phyloP scores from a whole-genome alignment of 2,329 filamentous ascomycete species.

The Aspergillus ibericus region DNA sequence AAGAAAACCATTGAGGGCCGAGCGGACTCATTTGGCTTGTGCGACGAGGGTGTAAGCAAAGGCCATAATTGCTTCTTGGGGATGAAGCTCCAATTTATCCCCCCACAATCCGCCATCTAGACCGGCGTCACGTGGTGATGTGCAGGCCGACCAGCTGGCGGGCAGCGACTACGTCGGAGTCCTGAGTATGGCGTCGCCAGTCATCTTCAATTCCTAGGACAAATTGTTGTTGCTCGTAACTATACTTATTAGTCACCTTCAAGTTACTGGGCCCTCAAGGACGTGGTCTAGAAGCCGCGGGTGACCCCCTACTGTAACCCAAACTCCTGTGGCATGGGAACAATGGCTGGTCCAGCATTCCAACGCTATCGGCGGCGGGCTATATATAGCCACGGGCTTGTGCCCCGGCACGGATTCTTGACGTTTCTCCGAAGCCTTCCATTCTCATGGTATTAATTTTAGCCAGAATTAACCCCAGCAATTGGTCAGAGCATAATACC shows the following conservation, averaged over 20 bases:
- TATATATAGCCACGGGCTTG: not conserved
- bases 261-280: no score
- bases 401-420: not conserved
- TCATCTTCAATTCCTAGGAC: not conserved
- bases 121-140: constrained; percentile 15
- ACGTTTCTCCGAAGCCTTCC: not conserved
- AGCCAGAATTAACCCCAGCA: not conserved
- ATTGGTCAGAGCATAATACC: not conserved
- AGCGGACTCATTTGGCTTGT: constrained; percentile 15
- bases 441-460: not conserved
- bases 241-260: no score
- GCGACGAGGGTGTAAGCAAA: constrained; percentile 5
- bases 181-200: not conserved
- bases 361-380: not conserved
- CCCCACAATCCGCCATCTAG: constrained; percentile 17
- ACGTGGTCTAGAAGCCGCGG: not conserved
- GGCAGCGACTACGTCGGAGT: not conserved
- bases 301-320: not conserved
- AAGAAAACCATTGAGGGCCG: constrained; percentile 29
- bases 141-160: not conserved
- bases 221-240: no score
- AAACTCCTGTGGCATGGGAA: not conserved
- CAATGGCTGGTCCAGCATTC: not conserved
- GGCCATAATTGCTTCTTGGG: constrained; percentile 5
- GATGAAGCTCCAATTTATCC: constrained; percentile 6